Percentiles rank a stretch among this genome's conserved stretches.
phyloP scores from a whole-genome alignment of 2,329 filamentous ascomycete species.

The Chrysosporium queenslandicum region DNA sequence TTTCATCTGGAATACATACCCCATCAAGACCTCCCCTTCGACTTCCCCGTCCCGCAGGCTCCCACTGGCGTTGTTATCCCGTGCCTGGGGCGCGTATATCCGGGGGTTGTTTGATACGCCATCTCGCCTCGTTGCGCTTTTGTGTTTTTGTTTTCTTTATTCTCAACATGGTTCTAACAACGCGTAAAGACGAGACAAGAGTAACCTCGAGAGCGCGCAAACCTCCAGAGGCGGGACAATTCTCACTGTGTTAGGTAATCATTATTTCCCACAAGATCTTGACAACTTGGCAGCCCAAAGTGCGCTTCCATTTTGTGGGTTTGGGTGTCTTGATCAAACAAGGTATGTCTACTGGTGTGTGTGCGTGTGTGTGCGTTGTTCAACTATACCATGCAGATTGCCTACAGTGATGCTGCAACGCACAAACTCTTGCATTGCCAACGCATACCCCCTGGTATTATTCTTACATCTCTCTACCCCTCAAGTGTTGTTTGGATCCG shows the following conservation, averaged over 20 bases:
- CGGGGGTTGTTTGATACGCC: not conserved
- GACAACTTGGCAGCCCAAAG: not conserved
- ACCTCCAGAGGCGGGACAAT: not conserved
- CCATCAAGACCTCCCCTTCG: too few species aligned
- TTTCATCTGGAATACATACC: not conserved
- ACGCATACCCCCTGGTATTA: slow-evolving; percentile 11
- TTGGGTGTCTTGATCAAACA: slow-evolving; percentile 1
- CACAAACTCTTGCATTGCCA: slow-evolving; percentile 15
- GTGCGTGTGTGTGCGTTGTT: slow-evolving; percentile 11
- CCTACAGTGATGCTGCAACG: slow-evolving; percentile 4
- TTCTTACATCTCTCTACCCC: not conserved
- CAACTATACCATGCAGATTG: slow-evolving; percentile 12
- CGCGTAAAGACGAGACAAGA: slow-evolving; percentile 4
- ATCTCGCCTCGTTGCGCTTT: not conserved
- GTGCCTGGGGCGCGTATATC: slow-evolving; percentile 10
- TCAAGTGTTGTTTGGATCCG: not conserved
- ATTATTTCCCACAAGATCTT: not conserved
- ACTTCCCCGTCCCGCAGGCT: too few species aligned
- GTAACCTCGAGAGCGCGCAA: not conserved
- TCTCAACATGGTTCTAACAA: slow-evolving; percentile 1
- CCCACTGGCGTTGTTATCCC: not conserved
- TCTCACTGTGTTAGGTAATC: not conserved
- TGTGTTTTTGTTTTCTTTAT: slow-evolving; percentile 1
- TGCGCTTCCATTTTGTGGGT: not conserved
- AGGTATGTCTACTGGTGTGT: too few species aligned